Conservation (phyloP, 2,329 filamentous ascomycete species). For the Cladosporium sp. region DNA sequence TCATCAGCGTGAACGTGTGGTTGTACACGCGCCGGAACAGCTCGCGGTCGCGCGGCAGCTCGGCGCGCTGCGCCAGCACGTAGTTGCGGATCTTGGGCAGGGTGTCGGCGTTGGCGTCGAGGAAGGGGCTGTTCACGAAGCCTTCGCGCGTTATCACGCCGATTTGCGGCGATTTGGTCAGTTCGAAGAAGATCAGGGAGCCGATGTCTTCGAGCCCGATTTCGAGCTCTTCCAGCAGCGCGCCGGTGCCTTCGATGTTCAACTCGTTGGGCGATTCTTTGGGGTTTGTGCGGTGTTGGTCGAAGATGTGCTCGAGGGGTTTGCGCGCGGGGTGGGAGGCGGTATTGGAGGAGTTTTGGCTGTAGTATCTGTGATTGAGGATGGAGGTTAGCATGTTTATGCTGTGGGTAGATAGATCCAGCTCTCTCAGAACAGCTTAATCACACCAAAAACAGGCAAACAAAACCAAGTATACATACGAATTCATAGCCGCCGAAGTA, state of each 20-base stretch:
- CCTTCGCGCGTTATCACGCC: constrained; percentile 75
- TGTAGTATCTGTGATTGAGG: constrained; percentile 36
- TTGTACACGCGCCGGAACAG: constrained; percentile 35
- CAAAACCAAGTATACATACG: constrained; percentile 45
- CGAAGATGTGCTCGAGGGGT: constrained; percentile 58
- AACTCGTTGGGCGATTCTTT: constrained; percentile 66
- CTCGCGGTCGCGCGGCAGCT: constrained; percentile 24
- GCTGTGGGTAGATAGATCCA: too few relatives aligned
- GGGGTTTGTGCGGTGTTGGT: constrained; percentile 54
- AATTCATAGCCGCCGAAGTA: constrained; percentile 40
- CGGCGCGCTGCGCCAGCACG: constrained; percentile 26
- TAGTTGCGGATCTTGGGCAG: constrained; percentile 30
- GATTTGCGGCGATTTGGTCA: constrained; percentile 75
- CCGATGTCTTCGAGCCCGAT: constrained; percentile 75
- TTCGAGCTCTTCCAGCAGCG: constrained; percentile 66
- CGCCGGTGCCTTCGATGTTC: constrained; percentile 73
- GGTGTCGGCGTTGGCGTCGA: constrained; percentile 33
- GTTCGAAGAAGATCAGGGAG: constrained; percentile 71
- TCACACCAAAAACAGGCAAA: too few relatives aligned
- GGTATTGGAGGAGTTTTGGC: constrained; percentile 32
- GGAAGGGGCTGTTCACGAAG: constrained; percentile 77
- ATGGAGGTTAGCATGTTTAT: constrained; percentile 4
- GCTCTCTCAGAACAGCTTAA: too few relatives aligned
- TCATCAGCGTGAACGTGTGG: constrained; percentile 31
- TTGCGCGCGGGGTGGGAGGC: constrained; percentile 32